A percentile compares a stretch with the other conserved stretches of the same genome.
Conservation (phyloP, 2,329 filamentous ascomycete species). For the Fusarium floridanum region DNA sequence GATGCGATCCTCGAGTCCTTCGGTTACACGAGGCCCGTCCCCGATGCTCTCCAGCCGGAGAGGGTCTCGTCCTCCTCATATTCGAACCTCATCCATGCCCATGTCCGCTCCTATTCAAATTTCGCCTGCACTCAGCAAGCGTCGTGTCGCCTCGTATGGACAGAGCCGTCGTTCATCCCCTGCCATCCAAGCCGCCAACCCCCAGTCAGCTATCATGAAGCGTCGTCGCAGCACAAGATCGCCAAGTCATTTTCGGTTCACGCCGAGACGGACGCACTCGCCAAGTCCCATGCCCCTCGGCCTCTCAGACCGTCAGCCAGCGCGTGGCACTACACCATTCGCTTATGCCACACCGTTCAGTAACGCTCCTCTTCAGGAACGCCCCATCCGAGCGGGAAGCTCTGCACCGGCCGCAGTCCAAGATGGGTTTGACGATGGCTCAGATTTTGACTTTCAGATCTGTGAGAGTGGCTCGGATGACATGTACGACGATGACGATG, state of each 20-base stretch:
- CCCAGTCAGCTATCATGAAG: constrained; percentile 55
- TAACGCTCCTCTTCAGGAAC: constrained; percentile 65
- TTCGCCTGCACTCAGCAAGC: constrained; percentile 58
- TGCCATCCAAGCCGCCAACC: constrained; percentile 36
- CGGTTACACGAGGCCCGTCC: constrained; percentile 55
- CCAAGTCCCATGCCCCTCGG: constrained; percentile 58
- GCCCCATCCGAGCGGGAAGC: constrained; percentile 48
- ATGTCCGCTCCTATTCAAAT: constrained; percentile 52
- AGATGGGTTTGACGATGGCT: constrained; percentile 54
- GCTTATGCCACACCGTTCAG: constrained; percentile 84
- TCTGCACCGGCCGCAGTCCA: constrained; percentile 44
- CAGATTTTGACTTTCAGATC: constrained; percentile 53
- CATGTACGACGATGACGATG: constrained; percentile 47
- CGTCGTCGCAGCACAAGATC: constrained; percentile 70
- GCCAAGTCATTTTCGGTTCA: constrained; percentile 66
- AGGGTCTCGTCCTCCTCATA: constrained; percentile 60
- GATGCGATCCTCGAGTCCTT: constrained; percentile 49
- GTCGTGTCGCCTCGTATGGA: constrained; percentile 61
- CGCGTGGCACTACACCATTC: constrained; percentile 67
- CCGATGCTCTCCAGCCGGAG: constrained; percentile 56
- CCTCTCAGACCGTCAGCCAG: constrained; percentile 51
- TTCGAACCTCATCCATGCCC: constrained; percentile 68
- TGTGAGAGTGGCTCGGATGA: constrained; percentile 54
- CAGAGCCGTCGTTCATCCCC: constrained; percentile 52
- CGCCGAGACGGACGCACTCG: constrained; percentile 67